phyloP scores from a whole-genome alignment of 192 early-diverging fungal species.

The Coemansia sp. region DNA sequence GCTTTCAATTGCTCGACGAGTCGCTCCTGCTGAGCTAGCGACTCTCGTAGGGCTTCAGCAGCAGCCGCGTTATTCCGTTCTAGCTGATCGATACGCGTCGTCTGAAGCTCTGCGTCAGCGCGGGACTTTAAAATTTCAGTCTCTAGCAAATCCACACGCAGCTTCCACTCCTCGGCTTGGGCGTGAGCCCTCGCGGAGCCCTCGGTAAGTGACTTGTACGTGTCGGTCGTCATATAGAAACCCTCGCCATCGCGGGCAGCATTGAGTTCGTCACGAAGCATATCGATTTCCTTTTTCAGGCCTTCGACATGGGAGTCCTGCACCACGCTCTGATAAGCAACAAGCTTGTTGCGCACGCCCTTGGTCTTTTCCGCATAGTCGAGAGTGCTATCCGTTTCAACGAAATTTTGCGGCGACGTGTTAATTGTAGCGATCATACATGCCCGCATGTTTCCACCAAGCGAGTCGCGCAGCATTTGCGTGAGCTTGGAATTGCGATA shows the following conservation, averaged over 20 bases:
- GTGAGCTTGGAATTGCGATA: constrained; percentile 90
- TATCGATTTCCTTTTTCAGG: constrained; percentile 57
- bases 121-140: constrained; percentile 9
- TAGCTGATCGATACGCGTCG: neutral
- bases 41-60: neutral
- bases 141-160: constrained; percentile 32
- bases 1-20: constrained; percentile 26
- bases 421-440: constrained; percentile 96
- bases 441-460: constrained; percentile 87
- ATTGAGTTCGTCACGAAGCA: constrained; percentile 73
- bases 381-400: constrained; percentile 74
- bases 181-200: constrained; percentile 9
- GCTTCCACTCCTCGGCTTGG: constrained; percentile 33
- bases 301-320: constrained; percentile 71
- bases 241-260: constrained; percentile 84
- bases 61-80: neutral
- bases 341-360: constrained; percentile 75
- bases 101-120: constrained; percentile 8
- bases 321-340: constrained; percentile 75
- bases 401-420: constrained; percentile 63
- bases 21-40: neutral
- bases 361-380: constrained; percentile 79
- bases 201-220: constrained; percentile 51
- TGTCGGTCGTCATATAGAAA: constrained; percentile 71
- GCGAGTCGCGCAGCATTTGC: constrained; percentile 85